These are phyloP conservation scores for Teunomyces atbi DNA, from an alignment of 805 yeast genomes.

Conservation along the genomic window DNA sequence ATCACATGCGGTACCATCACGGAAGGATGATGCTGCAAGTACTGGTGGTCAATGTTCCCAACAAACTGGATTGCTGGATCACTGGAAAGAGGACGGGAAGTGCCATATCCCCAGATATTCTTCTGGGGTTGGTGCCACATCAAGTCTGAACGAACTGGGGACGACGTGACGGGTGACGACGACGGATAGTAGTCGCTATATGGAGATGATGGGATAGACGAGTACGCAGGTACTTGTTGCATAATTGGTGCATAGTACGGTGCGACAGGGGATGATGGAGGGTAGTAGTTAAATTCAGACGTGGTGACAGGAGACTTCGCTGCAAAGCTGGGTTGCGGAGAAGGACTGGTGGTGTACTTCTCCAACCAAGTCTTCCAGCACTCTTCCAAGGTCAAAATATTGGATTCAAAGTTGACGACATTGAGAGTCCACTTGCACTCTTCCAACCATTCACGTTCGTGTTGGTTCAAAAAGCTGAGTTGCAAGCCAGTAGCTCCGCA, in stretches of 20 bases:
- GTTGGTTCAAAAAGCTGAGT: conserved; percentile 54
- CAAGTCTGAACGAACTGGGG: conserved; percentile 16
- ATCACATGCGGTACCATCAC: conserved; percentile 6
- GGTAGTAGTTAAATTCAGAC: conserved; percentile 13
- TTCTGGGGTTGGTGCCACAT: conserved; percentile 5
- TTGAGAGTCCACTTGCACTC: conserved; percentile 59
- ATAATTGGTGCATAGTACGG: conserved; percentile 16
- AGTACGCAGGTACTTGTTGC: conserved; percentile 1
- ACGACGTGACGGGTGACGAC: conserved; percentile 23
- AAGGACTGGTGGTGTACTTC: conserved; percentile 19
- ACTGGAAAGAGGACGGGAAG: conserved; percentile 11
- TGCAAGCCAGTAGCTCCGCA: conserved; percentile 88
- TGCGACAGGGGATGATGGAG: conserved; percentile 22
- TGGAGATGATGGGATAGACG: conserved; percentile 3
- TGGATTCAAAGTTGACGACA: conserved; percentile 37
- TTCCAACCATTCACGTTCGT: conserved; percentile 71
- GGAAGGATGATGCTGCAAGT: conserved; percentile 4
- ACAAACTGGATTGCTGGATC: conserved; percentile 22
- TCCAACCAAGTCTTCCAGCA: conserved; percentile 46
- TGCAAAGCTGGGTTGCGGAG: conserved; percentile 16
- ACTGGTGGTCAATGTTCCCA: conserved; percentile 12
- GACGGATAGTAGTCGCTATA: conserved; percentile 12
- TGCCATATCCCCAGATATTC: conserved; percentile 26
- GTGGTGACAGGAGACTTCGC: conserved; percentile 8
- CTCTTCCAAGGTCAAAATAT: conserved; percentile 41